phyloP scores from a whole-genome alignment of 768 basidiomycete species.

The Phaffia tasmanica region DNA sequence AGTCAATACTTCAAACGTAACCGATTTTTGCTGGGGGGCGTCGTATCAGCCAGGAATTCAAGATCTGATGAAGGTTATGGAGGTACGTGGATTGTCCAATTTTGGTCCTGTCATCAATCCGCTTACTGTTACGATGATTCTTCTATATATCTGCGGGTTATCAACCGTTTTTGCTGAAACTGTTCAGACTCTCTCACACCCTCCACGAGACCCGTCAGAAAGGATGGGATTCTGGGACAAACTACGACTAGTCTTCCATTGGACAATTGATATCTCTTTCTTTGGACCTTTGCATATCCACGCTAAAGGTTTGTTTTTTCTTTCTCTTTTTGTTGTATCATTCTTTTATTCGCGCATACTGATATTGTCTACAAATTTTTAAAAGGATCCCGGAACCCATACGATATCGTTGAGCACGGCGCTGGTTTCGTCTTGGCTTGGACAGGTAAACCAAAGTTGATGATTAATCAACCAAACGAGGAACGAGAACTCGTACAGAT shows the following conservation, averaged over 20 bases:
- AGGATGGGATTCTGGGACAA: conserved; percentile 93
- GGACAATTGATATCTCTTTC: conserved; percentile 61
- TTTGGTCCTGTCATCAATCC: background rate
- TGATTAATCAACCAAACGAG: conserved; percentile 57
- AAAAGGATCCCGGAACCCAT: conserved; percentile 71
- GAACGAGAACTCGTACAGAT: conserved; percentile 74
- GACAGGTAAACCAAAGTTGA: conserved; percentile 60
- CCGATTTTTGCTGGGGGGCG: conserved; percentile 76
- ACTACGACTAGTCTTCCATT: conserved; percentile 62
- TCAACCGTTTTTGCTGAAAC: background rate
- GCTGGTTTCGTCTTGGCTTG: conserved; percentile 81
- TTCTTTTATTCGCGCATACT: background rate
- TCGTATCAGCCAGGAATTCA: conserved; percentile 77
- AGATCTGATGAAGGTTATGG: conserved; percentile 71
- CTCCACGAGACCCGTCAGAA: conserved; percentile 69
- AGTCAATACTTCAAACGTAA: conserved; percentile 53
- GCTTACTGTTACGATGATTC: background rate
- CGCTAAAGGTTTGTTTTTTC: conserved; percentile 58
- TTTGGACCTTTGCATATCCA: conserved; percentile 56
- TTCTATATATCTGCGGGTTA: background rate
- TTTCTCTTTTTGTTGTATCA: conserved; percentile 5
- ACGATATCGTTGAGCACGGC: conserved; percentile 55
- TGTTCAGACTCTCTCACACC: conserved; percentile 51
- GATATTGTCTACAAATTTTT: too few relatives aligned
- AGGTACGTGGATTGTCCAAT: conserved; percentile 34